These are phyloP conservation scores for Phialemoniopsis sp. DNA, from an alignment of 2,329 filamentous ascomycete genomes.

Conservation along the genomic window DNA sequence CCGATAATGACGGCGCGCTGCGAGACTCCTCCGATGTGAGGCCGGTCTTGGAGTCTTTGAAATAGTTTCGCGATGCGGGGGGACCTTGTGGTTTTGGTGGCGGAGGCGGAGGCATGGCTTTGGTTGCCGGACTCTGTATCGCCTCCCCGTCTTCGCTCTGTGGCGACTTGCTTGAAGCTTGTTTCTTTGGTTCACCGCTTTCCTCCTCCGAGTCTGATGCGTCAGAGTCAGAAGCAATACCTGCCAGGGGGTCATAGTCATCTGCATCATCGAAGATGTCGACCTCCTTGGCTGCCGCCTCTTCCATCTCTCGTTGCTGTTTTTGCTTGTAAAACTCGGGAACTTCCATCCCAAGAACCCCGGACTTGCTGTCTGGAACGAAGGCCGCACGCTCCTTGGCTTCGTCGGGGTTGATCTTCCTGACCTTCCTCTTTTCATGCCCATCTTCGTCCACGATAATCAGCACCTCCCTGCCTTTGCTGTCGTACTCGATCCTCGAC, in stretches of 20 bases:
- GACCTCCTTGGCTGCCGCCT: constrained; percentile 48
- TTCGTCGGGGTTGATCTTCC: constrained; percentile 41
- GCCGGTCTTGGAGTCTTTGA: constrained; percentile 52
- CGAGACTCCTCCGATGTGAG: constrained; percentile 48
- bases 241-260: constrained; percentile 65
- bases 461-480: constrained; percentile 57
- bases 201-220: constrained; percentile 32
- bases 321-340: constrained; percentile 52
- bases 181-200: constrained; percentile 8
- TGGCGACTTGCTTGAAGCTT: constrained; percentile 7
- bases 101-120: constrained; percentile 43
- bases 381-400: constrained; percentile 28
- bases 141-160: constrained; percentile 13
- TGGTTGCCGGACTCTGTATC: constrained; percentile 14
- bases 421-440: constrained; percentile 61
- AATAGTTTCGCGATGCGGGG: constrained; percentile 52
- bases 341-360: constrained; percentile 62
- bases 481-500: constrained; percentile 57
- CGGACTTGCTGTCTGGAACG: constrained; percentile 49
- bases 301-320: constrained; percentile 38
- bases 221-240: constrained; percentile 44
- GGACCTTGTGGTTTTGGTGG: constrained; percentile 33
- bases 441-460: constrained; percentile 65
- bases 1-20: constrained; percentile 55
- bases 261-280: constrained; percentile 65